A percentile compares a stretch with the other conserved stretches of the same genome.
Evolutionary conservation across 2,329 filamentous ascomycete genomes (phyloP).

Genomic region (Juglanconis sp.): DNA sequence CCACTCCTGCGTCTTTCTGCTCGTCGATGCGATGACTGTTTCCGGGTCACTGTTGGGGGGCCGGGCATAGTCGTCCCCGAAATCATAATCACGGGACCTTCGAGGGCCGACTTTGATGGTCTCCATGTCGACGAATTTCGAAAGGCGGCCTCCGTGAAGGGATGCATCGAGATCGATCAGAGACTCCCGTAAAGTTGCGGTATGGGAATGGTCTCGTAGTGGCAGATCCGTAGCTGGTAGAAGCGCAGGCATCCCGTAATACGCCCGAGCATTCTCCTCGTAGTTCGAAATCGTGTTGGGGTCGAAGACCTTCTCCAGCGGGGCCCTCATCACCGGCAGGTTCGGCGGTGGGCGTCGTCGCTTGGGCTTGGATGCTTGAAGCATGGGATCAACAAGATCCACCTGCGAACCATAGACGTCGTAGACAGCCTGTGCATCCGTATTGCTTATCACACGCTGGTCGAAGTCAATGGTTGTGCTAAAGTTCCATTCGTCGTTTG

Average conservation of each 20-base stretch:
- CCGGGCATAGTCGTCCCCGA: slow-evolving; percentile 44
- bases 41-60: slow-evolving; percentile 57
- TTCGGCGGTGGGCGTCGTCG: slow-evolving; percentile 56
- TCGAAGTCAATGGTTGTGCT: slow-evolving; percentile 65
- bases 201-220: slow-evolving; percentile 53
- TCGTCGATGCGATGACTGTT: slow-evolving; percentile 40
- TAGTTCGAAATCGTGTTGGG: slow-evolving; percentile 64
- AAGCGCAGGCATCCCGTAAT: slow-evolving; percentile 51
- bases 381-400: slow-evolving; percentile 38
- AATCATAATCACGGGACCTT: slow-evolving; percentile 47
- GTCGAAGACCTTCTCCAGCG: slow-evolving; percentile 64
- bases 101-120: slow-evolving; percentile 54
- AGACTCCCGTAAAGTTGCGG: slow-evolving; percentile 55
- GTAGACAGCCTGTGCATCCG: slow-evolving; percentile 56
- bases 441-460: slow-evolving; percentile 49
- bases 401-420: slow-evolving; percentile 56
- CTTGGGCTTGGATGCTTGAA: slow-evolving; percentile 39
- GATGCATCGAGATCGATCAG: slow-evolving; percentile 64
- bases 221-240: slow-evolving; percentile 54
- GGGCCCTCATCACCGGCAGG: slow-evolving; percentile 54
- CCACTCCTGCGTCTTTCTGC: slow-evolving; percentile 45
- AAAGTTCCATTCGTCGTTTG: slow-evolving; percentile 65
- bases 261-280: slow-evolving; percentile 59
- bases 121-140: slow-evolving; percentile 58
- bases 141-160: slow-evolving; percentile 52